Base-by-base conservation (phyloP, 164 flowering plant genomes). In the Taxillus chinensis region DNA sequence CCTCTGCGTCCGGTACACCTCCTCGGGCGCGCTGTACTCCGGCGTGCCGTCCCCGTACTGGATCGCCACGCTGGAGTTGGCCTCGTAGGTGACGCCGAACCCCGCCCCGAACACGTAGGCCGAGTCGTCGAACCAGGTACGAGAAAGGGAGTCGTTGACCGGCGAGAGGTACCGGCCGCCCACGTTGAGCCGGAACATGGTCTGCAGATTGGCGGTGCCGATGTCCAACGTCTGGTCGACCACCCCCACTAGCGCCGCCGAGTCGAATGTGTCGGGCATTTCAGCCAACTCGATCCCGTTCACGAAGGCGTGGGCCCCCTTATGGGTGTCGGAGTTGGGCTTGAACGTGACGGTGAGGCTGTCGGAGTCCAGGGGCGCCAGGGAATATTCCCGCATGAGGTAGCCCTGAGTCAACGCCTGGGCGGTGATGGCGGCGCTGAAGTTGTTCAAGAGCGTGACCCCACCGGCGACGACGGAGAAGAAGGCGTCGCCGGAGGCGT, bases 101-200 rank as follows among this genome's bases (percentile, higher is more conserved):
- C 37, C 13, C 5, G 58, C 58, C 8, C 58, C 58, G 13, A 0
- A 38, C 10, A 55, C 5, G 37, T 55, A 55, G 38, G 58, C 37
- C 5, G 58, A 5, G 58, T 55, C 58, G 13, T 17, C 38, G 38
- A 7, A 15, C 58, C 58, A 55, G 38, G 58, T 55, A 4, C 58
- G n/a, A 3, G 37, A 17, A 38, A 17, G 58, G 5, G 58, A 0
- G 37, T 55, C 58, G 13, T 55, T 55, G 38, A n/a, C 8, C 3
- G 58, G 58, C n/a, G 58, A 13, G 8, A 55, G n/a, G 58, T n/a
- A 55, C 8, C 38, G 39, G 1, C 58, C 58, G 12, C 58, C 58
- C 7, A 55, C 58, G 13, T 55, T 55, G 37, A 55, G 16, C 38
- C 58, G n/a, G 13, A n/a, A 55, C 58, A 55, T 55, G 27, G 58